Evolutionary conservation across 345 rosid species (phyloP), one percentile per base, ranked within the genome.

Genomic region (Citrus glauca): DNA sequence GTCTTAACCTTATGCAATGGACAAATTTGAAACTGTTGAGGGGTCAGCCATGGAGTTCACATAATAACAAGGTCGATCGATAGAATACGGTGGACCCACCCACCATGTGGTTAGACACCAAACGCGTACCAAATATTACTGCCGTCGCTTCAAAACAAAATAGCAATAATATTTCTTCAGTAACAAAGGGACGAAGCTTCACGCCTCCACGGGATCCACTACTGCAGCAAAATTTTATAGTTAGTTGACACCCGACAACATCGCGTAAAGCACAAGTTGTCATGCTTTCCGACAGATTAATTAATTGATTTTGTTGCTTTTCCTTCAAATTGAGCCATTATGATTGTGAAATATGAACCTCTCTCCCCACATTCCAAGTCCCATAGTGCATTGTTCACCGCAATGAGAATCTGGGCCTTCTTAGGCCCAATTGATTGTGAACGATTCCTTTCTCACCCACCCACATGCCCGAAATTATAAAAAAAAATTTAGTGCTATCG

Each of bases 91-190:
- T 28, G 77, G 77, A 4, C 80, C 80, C 72, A 4, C 80, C 80
- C 67, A 81, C 76, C 80, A 75, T 72, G 86, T 71, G 80, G 73
- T 38, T 20, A 40, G 70, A 40, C 67, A 81, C 62, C 75, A 59
- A 71, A n/a, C 22, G 6, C n/a, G 33, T 32, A 50, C 82, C 78
- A 75, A 32, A 28, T 20, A 45, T 42, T 42, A 11, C 50, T 10
- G 3, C 50, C 37, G 10, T 38, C 19, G 5, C 38, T 11, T 33
- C 42, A 19, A 66, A 57, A 27, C 20, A 7, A 42, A 59, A 11
- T 19, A n/a, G 22, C 24, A 6, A 45, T 45, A 45, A 45, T 45
- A 45, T 45, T 45, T 45, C 37, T 45, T 0, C 3, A 45, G 50
- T 45, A 3, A 13, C 13, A 45, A 45, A 45, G 50, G 50, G 17